Percentiles rank a stretch among this genome's conserved stretches.
phyloP scores from a whole-genome alignment of 176 grass and related monocot species.

The Luzula sylvatica region DNA sequence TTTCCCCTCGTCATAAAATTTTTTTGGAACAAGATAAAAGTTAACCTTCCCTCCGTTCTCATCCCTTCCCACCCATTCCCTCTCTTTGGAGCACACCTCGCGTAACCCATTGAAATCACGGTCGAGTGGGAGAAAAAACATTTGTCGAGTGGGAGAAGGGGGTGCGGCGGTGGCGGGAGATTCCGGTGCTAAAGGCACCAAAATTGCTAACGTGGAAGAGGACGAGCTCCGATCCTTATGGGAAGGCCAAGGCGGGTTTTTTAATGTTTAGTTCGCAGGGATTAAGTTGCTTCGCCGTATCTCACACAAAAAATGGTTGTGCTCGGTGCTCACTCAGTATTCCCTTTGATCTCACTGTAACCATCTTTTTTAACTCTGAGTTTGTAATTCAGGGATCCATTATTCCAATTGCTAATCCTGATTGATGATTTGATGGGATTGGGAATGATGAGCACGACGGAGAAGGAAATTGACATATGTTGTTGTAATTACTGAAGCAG shows the following conservation, averaged over 20 bases:
- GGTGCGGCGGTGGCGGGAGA: slow-evolving; percentile 52
- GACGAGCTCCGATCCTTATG: not conserved
- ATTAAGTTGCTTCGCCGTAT: slow-evolving; percentile 39
- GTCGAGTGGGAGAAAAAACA: slow-evolving; percentile 4
- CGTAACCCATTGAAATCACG: not conserved
- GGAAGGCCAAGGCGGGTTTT: slow-evolving; percentile 12
- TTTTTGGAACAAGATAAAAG: too few species aligned
- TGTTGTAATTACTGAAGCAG: slow-evolving; percentile 43
- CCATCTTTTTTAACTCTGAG: not conserved
- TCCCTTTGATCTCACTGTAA: slow-evolving; percentile 51
- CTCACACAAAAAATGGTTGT: slow-evolving; percentile 22
- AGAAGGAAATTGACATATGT: slow-evolving; percentile 74
- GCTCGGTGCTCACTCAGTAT: slow-evolving; percentile 50
- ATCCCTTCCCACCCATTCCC: too few species aligned
- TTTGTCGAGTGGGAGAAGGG: not conserved
- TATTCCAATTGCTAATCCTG: not conserved
- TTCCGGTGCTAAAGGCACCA: slow-evolving; percentile 11
- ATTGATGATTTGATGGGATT: not conserved
- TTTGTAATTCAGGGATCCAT: too few species aligned
- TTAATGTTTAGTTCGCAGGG: slow-evolving; percentile 56
- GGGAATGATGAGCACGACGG: slow-evolving; percentile 26
- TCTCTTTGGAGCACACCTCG: too few species aligned
- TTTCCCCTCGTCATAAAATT: too few species aligned
- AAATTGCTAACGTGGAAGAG: not conserved
- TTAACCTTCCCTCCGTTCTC: too few species aligned